Evolutionary conservation across 2,329 filamentous ascomycete genomes (phyloP).

Genomic region (Aspergillus puulaauensis): DNA sequence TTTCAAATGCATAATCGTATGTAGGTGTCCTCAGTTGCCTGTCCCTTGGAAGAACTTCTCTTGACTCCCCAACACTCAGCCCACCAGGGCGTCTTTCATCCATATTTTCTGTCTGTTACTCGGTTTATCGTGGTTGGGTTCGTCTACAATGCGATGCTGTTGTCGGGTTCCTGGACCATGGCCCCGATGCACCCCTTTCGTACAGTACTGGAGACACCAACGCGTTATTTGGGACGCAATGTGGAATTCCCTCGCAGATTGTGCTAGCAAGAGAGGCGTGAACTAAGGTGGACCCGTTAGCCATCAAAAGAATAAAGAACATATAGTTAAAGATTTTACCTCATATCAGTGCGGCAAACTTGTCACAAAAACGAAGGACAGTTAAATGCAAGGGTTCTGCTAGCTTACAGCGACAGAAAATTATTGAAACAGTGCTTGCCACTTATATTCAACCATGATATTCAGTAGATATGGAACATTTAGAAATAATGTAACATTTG

Average conservation of each 20-base stretch:
- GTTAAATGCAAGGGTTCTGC: background rate
- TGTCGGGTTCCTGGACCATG: background rate
- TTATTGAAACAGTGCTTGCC: background rate
- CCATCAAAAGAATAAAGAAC: background rate
- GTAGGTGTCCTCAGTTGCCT: constrained; percentile 72
- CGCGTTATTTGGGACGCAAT: background rate
- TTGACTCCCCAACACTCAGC: constrained; percentile 3
- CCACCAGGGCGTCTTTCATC: constrained; percentile 14
- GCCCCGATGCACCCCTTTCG: background rate
- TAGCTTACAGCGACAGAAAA: background rate
- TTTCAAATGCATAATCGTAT: constrained; percentile 91
- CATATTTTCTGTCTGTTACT: constrained; percentile 7
- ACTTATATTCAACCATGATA: background rate
- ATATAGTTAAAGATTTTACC: background rate
- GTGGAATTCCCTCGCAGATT: background rate
- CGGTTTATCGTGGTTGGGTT: background rate
- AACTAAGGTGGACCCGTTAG: background rate
- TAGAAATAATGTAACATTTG: too few species aligned
- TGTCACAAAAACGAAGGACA: background rate
- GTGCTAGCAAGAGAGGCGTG: background rate
- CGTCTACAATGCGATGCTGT: background rate
- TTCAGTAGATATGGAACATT: too few species aligned
- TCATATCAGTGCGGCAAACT: background rate
- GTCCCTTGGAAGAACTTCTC: constrained; percentile 39
- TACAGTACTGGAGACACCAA: background rate